phyloP scores from a whole-genome alignment of 352 stramenopile genomes.

The Phytophthora tentaculata region DNA sequence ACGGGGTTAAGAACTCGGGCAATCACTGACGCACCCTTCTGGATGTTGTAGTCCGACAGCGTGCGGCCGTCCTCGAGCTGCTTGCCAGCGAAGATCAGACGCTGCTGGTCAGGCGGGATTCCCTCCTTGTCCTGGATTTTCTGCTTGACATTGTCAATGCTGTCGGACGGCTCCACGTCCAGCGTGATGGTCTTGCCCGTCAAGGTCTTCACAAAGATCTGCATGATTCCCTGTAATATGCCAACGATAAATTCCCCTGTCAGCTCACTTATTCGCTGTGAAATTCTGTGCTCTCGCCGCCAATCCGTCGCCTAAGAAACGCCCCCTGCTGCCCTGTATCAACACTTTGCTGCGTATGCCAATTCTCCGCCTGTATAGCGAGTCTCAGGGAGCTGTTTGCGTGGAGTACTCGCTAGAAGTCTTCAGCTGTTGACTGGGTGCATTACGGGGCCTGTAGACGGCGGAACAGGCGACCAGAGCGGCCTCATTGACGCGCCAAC shows the following conservation, averaged over 20 bases:
- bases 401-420: background rate
- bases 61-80: conserved; percentile 97
- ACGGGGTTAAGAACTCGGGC: background rate
- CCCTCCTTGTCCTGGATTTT: conserved; percentile 99
- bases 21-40: conserved; percentile 66
- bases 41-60: conserved; percentile 95
- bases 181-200: conserved; percentile 98
- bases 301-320: conserved; percentile 12
- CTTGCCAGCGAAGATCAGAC: conserved; percentile 99
- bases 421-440: background rate
- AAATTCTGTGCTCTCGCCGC: conserved; percentile 3
- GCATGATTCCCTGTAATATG: conserved; percentile 76
- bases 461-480: conserved; percentile 2
- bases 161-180: conserved; percentile 97
- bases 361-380: background rate
- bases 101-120: conserved; percentile 99
- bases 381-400: background rate
- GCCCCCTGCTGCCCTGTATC: conserved; percentile 4
- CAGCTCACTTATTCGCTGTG: conserved; percentile 17
- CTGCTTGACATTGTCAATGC: conserved; percentile 99
- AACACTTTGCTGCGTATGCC: conserved; percentile 2
- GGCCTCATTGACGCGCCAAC: conserved; percentile 21
- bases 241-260: conserved; percentile 18
- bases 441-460: conserved; percentile 9
- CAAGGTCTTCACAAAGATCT: conserved; percentile 99